Conservation (phyloP, 768 basidiomycete genomes). For the Terana coerulea region DNA sequence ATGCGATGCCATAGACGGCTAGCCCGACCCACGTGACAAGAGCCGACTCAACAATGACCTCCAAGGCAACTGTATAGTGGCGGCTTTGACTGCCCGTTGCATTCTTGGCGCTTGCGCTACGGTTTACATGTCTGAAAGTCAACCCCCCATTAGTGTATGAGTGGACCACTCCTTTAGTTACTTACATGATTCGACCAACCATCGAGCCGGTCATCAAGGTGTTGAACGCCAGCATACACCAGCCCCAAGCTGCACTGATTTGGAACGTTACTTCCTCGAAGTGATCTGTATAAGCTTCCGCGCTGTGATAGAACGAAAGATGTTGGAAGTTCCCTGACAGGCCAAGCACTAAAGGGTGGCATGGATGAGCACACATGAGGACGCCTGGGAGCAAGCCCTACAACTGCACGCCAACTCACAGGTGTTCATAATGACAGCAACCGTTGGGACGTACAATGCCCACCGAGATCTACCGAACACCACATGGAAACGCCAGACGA, state of each 20-base stretch:
- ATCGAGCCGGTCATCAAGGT: conserved; percentile 19
- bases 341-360: conserved; percentile 17
- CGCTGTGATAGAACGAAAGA: conserved; percentile 14
- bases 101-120: not conserved
- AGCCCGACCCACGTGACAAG: conserved; percentile 22
- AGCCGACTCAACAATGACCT: conserved; percentile 20
- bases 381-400: not conserved
- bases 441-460: conserved; percentile 19
- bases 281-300: conserved; percentile 12
- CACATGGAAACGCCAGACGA: conserved; percentile 24
- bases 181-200: conserved; percentile 17
- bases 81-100: not conserved
- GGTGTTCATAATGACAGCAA: conserved; percentile 16
- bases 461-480: conserved; percentile 17
- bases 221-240: conserved; percentile 20
- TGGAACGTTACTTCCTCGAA: conserved; percentile 15
- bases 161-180: not conserved
- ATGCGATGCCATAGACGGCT: conserved; percentile 16
- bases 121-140: not conserved
- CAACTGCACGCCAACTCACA: conserved; percentile 7
- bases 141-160: not conserved
- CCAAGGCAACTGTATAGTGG: conserved; percentile 3
- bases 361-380: not conserved
- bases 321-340: conserved; percentile 18
- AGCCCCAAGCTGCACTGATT: conserved; percentile 22